Conservation (phyloP, 768 basidiomycete genomes). For the Kwoniella europaea region DNA sequence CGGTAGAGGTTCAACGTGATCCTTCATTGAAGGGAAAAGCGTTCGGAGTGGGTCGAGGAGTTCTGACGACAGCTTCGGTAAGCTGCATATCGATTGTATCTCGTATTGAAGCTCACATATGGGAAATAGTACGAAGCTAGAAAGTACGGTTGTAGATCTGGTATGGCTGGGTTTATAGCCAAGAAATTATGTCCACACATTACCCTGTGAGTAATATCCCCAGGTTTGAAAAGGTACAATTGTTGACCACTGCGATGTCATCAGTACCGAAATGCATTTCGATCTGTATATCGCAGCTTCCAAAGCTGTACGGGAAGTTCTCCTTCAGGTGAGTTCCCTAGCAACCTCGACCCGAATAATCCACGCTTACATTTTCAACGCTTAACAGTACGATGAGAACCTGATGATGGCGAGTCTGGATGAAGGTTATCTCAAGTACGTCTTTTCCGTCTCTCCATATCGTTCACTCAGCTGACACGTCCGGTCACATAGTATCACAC, state of each 20-base stretch:
- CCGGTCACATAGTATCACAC: conserved; percentile 68
- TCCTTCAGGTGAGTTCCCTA: conserved; percentile 59
- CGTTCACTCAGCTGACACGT: not conserved
- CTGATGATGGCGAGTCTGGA: conserved; percentile 72
- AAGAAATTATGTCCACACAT: conserved; percentile 91
- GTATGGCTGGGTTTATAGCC: conserved; percentile 96
- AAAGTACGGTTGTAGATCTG: conserved; percentile 87
- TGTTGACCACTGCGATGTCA: not conserved
- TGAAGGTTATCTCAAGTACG: conserved; percentile 89
- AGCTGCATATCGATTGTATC: conserved; percentile 12
- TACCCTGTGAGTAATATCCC: conserved; percentile 61
- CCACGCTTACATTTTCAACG: no score
- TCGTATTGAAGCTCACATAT: conserved; percentile 11
- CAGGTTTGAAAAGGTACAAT: not conserved
- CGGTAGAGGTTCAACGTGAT: conserved; percentile 53
- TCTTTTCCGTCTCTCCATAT: conserved; percentile 28
- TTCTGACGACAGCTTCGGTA: conserved; percentile 74
- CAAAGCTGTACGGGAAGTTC: conserved; percentile 69
- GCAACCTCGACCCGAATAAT: no score
- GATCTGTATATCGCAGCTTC: conserved; percentile 54
- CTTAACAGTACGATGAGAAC: conserved; percentile 52
- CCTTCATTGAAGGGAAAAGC: conserved; percentile 58
- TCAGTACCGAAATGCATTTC: conserved; percentile 39
- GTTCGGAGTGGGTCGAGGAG: conserved; percentile 76
- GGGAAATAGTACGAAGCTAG: conserved; percentile 80